Conservation (phyloP, 1,139 yeast genomes). For the Saccharomycopsis hybrid region DNA sequence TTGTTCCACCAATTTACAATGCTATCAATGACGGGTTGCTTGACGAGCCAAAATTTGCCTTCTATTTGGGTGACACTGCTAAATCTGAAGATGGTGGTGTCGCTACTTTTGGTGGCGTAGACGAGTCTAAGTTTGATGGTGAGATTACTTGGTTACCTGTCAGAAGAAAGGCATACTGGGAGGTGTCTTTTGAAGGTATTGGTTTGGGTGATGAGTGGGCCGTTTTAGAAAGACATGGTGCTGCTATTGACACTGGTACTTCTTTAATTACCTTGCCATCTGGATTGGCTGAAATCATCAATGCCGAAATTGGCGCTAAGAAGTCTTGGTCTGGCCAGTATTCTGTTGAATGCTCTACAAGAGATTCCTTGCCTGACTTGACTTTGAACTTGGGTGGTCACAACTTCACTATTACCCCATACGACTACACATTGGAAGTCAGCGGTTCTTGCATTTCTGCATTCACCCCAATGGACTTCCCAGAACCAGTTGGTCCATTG, state of each 20-base stretch:
- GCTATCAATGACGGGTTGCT: constrained; percentile 77
- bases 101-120: constrained; percentile 70
- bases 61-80: constrained; percentile 76
- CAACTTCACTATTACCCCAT: constrained; percentile 82
- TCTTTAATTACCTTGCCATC: constrained; percentile 92
- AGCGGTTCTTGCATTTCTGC: constrained; percentile 94
- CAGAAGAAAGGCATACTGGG: constrained; percentile 99
- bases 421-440: constrained; percentile 88
- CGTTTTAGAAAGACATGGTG: constrained; percentile 75
- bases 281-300: constrained; percentile 88
- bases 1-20: constrained; percentile 90
- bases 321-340: constrained; percentile 98
- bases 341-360: constrained; percentile 77
- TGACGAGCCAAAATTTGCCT: constrained; percentile 80
- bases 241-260: constrained; percentile 98
- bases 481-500: constrained; percentile 92
- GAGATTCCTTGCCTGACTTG: constrained; percentile 81
- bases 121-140: constrained; percentile 50
- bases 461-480: constrained; percentile 95
- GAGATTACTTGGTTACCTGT: constrained; percentile 92
- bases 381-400: constrained; percentile 84
- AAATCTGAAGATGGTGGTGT: constrained; percentile 71
- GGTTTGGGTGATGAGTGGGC: constrained; percentile 91
- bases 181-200: constrained; percentile 84
- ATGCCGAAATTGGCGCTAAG: constrained; percentile 93